phyloP scores from a whole-genome alignment of 2,329 filamentous ascomycete genomes.

The Geosmithia morbida region DNA sequence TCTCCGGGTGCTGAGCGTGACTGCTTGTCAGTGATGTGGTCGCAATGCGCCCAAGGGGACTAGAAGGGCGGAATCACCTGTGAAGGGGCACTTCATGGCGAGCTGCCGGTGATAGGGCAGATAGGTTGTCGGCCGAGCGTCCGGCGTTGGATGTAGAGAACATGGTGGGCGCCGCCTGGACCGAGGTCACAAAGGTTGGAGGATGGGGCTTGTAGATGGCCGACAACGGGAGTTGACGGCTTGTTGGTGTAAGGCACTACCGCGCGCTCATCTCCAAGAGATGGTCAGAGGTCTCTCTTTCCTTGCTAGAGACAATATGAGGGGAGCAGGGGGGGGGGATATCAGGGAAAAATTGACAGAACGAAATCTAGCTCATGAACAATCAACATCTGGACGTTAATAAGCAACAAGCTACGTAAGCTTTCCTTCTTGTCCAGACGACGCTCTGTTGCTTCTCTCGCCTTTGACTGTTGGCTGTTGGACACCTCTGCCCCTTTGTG shows the following conservation, averaged over 20 bases:
- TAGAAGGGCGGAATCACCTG: neutral
- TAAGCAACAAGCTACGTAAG: no score
- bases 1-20: constrained; percentile 22
- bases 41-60: neutral
- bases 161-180: constrained; percentile 29
- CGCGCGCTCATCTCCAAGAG: constrained; percentile 30
- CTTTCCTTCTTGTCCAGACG: neutral
- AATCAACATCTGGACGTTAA: neutral
- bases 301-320: neutral
- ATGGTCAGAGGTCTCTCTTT: neutral
- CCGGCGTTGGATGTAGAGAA: constrained; percentile 42
- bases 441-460: neutral
- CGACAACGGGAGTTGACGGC: constrained; percentile 20
- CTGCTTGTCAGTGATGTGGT: constrained; percentile 10
- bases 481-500: neutral
- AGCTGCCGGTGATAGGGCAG: constrained; percentile 33
- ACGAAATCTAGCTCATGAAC: no score
- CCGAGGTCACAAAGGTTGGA: neutral
- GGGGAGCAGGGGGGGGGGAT: neutral
- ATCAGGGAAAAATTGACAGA: neutral
- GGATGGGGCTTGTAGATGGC: constrained; percentile 9
- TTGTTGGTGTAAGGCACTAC: constrained; percentile 17
- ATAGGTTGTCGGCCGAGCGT: constrained; percentile 52
- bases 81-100: constrained; percentile 38
- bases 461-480: neutral